Conservation (phyloP, 2,329 filamentous ascomycete genomes). For the Ophiostoma perfectum region DNA sequence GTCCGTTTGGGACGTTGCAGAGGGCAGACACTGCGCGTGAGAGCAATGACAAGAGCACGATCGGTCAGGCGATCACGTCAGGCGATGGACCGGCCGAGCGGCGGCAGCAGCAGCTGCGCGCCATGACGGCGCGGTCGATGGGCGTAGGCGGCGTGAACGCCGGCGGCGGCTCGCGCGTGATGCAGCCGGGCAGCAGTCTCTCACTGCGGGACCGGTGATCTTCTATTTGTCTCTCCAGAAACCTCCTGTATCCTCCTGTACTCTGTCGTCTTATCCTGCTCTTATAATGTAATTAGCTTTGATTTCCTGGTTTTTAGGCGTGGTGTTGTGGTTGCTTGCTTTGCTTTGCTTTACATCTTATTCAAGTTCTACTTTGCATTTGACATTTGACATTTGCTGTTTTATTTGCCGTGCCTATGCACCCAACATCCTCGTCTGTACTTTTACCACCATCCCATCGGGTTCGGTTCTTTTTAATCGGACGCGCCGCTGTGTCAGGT, state of each 20-base stretch:
- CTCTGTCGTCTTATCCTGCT: too few species aligned
- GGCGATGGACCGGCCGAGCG: slow-evolving; percentile 14
- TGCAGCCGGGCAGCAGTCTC: slow-evolving; percentile 22
- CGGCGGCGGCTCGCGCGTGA: slow-evolving; percentile 17
- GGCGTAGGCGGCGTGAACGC: slow-evolving; percentile 24
- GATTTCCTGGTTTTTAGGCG: background rate
- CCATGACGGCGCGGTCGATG: slow-evolving; percentile 18
- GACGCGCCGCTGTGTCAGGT: slow-evolving; percentile 4
- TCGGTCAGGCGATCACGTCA: slow-evolving; percentile 8
- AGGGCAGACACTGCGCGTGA: slow-evolving; percentile 14
- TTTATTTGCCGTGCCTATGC: too few species aligned
- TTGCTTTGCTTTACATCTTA: background rate
- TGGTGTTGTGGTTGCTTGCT: background rate
- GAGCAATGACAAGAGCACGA: background rate
- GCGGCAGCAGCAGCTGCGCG: slow-evolving; percentile 21
- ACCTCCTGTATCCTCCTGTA: background rate
- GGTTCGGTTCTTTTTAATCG: background rate
- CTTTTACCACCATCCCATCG: too few species aligned
- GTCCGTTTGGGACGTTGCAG: slow-evolving; percentile 34
- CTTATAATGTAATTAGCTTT: too few species aligned
- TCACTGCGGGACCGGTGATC: slow-evolving; percentile 18
- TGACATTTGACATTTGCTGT: background rate
- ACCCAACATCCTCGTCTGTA: too few species aligned
- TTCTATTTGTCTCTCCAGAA: background rate
- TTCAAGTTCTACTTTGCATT: background rate